phyloP scores from a whole-genome alignment of 345 rosid genomes.

The Salix arbutifolia region DNA sequence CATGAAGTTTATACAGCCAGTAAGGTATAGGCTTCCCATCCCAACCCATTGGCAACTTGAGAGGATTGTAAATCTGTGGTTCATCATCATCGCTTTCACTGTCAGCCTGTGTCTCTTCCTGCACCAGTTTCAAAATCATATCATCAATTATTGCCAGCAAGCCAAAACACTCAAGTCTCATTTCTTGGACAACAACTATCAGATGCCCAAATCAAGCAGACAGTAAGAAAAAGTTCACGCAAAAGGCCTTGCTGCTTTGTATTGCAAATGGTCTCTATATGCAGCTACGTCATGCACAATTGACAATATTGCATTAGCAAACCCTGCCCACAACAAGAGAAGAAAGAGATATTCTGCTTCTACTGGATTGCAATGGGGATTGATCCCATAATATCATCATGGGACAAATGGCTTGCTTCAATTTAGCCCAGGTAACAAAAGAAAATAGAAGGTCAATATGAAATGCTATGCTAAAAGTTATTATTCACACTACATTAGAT shows the following conservation, averaged over 20 bases:
- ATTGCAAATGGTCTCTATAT: neutral
- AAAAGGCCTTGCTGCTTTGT: neutral
- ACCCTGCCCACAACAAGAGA: neutral
- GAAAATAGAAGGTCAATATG: neutral
- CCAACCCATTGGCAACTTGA: slow-evolving; percentile 97
- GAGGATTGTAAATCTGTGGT: slow-evolving; percentile 86
- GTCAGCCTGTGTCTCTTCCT: slow-evolving; percentile 91
- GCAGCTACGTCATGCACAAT: neutral
- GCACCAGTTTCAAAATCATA: slow-evolving; percentile 19
- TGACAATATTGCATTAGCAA: neutral
- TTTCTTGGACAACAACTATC: neutral
- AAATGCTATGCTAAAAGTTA: neutral
- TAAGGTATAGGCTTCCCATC: slow-evolving; percentile 99
- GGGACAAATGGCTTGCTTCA: neutral
- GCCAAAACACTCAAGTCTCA: neutral
- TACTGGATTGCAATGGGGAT: neutral
- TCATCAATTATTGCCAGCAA: neutral
- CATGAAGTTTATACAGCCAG: slow-evolving; percentile 99
- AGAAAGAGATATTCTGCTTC: neutral
- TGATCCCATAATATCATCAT: neutral
- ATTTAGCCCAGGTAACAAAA: neutral
- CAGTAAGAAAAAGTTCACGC: neutral
- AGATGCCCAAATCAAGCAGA: neutral
- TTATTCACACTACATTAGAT: neutral
- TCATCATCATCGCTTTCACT: slow-evolving; percentile 98